phyloP scores from a whole-genome alignment of 2,329 filamentous ascomycete species.

The Talaromyces sp. region DNA sequence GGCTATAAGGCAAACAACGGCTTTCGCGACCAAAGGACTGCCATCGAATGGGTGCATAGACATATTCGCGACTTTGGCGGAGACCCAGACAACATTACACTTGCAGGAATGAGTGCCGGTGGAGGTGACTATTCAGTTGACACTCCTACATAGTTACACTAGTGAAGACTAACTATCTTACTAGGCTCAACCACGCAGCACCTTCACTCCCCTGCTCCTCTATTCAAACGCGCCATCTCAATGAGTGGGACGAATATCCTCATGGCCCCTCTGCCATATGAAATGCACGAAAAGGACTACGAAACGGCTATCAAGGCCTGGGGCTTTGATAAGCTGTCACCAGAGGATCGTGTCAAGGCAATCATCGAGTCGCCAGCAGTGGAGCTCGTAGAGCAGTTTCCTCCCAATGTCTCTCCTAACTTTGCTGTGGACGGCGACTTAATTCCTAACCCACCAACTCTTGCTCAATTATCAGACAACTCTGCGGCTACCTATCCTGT shows the following conservation, averaged over 20 bases:
- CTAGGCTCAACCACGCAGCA: conserved; percentile 22
- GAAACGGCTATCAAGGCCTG: conserved; percentile 36
- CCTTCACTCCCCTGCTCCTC: conserved; percentile 31
- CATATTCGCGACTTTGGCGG: conserved; percentile 41
- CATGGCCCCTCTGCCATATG: conserved; percentile 35
- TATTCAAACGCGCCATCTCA: conserved; percentile 40
- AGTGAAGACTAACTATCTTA: background rate
- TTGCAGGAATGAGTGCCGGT: conserved; percentile 48
- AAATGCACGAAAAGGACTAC: conserved; percentile 41
- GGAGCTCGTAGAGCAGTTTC: conserved; percentile 39
- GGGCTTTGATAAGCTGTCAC: conserved; percentile 32
- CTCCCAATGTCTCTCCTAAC: conserved; percentile 29
- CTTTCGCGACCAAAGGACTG: conserved; percentile 45
- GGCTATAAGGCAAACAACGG: conserved; percentile 45
- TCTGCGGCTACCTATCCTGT: conserved; percentile 29
- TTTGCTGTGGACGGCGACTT: conserved; percentile 44
- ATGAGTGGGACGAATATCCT: conserved; percentile 45
- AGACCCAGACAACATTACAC: conserved; percentile 35
- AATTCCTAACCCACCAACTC: conserved; percentile 26
- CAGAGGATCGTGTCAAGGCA: conserved; percentile 39
- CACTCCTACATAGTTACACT: background rate
- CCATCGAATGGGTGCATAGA: conserved; percentile 36
- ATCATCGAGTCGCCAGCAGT: conserved; percentile 38
- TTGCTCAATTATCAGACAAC: conserved; percentile 20
- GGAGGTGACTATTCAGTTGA: conserved; percentile 21